Evolutionary conservation across 139 green algal species (phyloP).

Genomic region (Gonium pectorale): DNA sequence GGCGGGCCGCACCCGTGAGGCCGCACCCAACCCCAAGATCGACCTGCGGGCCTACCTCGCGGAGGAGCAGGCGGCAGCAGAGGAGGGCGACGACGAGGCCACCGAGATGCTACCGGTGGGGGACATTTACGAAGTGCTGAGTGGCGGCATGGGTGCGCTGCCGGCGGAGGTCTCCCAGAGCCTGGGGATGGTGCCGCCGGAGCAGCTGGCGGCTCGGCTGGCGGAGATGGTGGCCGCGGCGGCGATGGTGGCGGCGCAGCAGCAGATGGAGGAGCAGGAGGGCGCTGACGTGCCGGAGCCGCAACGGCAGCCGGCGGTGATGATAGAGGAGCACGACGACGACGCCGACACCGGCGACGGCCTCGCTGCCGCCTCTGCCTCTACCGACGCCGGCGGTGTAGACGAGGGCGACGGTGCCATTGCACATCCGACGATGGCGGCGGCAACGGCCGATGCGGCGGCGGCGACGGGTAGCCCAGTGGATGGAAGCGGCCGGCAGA

Average conservation of each 20-base stretch:
- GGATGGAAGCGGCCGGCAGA: no score
- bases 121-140: not conserved
- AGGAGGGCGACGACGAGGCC: not conserved
- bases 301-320: not conserved
- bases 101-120: conserved; percentile 13
- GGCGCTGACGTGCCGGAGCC: not conserved
- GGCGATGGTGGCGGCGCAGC: not conserved
- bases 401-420: conserved; percentile 19
- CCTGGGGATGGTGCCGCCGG: not conserved
- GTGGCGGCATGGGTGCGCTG: not conserved
- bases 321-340: not conserved
- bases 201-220: conserved; percentile 31
- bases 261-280: not conserved
- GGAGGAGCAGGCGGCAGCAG: conserved; percentile 9
- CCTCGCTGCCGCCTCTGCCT: no score
- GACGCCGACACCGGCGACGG: not conserved
- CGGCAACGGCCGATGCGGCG: no score
- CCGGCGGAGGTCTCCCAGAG: conserved; percentile 16
- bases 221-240: conserved; percentile 21
- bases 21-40: not conserved
- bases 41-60: conserved; percentile 33
- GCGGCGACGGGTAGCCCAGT: no score
- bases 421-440: no score
- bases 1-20: conserved; percentile 22
- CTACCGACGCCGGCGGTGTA: not conserved